Base-by-base conservation (phyloP, 2,329 filamentous ascomycete species). In the Teratosphaeria gauchensis region DNA sequence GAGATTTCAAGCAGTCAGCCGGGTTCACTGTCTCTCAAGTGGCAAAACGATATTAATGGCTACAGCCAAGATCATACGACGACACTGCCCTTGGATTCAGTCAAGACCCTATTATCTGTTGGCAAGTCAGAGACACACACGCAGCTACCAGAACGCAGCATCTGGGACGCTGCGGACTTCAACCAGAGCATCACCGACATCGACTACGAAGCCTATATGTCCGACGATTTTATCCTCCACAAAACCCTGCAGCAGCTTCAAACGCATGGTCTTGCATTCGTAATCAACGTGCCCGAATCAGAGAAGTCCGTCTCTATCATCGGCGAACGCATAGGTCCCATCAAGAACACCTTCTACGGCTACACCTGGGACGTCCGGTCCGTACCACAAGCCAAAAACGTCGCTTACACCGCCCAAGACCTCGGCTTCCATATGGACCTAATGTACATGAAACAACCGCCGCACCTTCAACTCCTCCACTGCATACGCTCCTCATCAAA, bases 381-480 rank as follows among this genome's bases (percentile, higher is more conserved):
- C 3, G 87, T 95, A 56, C 86, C 88, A 1, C 73, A 89, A 58
- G 90, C 92, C 28, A 91, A 92, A 70, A 97, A 97, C 71, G 89
- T 96, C 3, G 92, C 94, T 24, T 80, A 97, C 75, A 96, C 92
- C 0, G 86, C 82, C 68, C 81, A 86, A 54, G 86, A 86, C 68
- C 84, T 97, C 1, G 89, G 89, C 16, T 85, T 96, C 54, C 94
- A 99, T 75, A 94, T 96, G 83, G 94, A 97, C 71, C 81, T 97
- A 48, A 80, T 96, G 61, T 97, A 97, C 75, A 87, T 94, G 74
- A 76, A 82, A 14, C 83, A 89, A 55, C 85, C 89, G 2, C 92
- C 92, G 0, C 84, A 86, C 33, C 83, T 94, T 56, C 92, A 99
- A 73, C 78, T 97, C 28, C 83, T 97, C 3, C 94, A 97, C 75